These are phyloP conservation scores for Coprinopsis cinerea DNA, from an alignment of 768 basidiomycete genomes.

Conservation along the genomic window DNA sequence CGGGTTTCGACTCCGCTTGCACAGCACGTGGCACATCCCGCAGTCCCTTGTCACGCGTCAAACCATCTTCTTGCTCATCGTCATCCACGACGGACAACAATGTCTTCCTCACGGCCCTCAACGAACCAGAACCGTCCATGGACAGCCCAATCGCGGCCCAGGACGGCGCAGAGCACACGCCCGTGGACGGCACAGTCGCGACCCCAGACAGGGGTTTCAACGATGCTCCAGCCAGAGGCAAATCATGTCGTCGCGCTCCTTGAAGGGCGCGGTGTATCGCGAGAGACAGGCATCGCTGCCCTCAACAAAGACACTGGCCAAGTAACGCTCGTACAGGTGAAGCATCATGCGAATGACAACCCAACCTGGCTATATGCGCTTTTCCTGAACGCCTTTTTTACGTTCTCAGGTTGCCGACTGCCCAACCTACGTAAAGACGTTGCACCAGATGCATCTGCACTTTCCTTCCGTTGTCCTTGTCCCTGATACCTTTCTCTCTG, in stretches of 20 bases:
- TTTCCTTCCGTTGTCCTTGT: constrained; percentile 66
- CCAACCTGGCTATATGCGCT: not conserved
- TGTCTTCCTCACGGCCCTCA: constrained; percentile 1
- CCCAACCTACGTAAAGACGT: constrained; percentile 82
- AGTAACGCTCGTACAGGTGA: constrained; percentile 76
- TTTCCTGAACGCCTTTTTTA: not conserved
- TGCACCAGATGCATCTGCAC: constrained; percentile 82
- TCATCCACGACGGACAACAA: constrained; percentile 2
- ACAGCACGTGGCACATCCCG: constrained; percentile 7
- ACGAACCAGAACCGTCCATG: constrained; percentile 2
- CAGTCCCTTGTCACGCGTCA: not conserved
- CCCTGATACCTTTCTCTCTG: constrained; percentile 73
- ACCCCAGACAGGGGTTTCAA: constrained; percentile 56
- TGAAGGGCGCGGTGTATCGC: constrained; percentile 71
- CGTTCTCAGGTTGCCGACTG: constrained; percentile 68
- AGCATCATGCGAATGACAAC: constrained; percentile 1
- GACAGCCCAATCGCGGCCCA: constrained; percentile 9
- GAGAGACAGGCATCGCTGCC: constrained; percentile 85
- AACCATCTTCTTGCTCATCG: not conserved
- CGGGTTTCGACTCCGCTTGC: not conserved
- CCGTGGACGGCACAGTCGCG: constrained; percentile 56
- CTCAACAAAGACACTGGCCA: constrained; percentile 75
- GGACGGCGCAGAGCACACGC: constrained; percentile 26
- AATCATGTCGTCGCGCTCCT: constrained; percentile 64
- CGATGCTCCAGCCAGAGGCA: constrained; percentile 59